phyloP scores from a whole-genome alignment of 257 asterid genomes.

The Primulina eburnea region DNA sequence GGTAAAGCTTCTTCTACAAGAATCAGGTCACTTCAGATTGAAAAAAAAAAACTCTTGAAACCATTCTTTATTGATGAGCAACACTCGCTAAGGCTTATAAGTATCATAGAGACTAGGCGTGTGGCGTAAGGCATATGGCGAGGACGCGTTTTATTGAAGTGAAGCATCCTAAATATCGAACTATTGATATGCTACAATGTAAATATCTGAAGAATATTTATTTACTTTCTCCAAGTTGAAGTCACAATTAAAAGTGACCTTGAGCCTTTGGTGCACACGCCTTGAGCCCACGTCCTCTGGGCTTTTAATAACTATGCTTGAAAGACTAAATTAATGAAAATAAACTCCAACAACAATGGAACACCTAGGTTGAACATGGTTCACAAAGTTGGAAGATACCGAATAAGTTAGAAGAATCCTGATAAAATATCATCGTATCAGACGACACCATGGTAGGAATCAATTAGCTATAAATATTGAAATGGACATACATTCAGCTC shows the following conservation, averaged over 20 bases:
- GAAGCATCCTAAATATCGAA: too few relatives aligned
- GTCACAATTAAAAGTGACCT: background rate
- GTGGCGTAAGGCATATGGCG: too few relatives aligned
- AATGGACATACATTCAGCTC: background rate
- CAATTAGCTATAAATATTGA: background rate
- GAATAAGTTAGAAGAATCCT: too few relatives aligned
- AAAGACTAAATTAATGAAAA: background rate
- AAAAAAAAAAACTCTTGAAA: background rate
- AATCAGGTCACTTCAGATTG: too few relatives aligned
- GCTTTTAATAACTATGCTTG: background rate
- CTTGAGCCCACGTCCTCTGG: too few relatives aligned
- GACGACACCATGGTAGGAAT: background rate
- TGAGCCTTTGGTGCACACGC: background rate
- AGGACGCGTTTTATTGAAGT: too few relatives aligned
- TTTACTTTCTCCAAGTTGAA: background rate
- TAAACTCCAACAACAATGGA: background rate
- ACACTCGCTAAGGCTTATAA: background rate
- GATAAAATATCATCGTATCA: background rate
- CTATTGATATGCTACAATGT: too few relatives aligned
- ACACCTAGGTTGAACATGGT: background rate
- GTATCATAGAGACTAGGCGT: background rate
- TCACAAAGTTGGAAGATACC: background rate
- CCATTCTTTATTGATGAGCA: background rate
- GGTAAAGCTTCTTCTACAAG: slow-evolving; percentile 3
- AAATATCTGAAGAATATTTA: too few relatives aligned